Evolutionary conservation across 2,329 filamentous ascomycete species (phyloP).

Genomic region (Monilinia vaccinii-corymbosi): DNA sequence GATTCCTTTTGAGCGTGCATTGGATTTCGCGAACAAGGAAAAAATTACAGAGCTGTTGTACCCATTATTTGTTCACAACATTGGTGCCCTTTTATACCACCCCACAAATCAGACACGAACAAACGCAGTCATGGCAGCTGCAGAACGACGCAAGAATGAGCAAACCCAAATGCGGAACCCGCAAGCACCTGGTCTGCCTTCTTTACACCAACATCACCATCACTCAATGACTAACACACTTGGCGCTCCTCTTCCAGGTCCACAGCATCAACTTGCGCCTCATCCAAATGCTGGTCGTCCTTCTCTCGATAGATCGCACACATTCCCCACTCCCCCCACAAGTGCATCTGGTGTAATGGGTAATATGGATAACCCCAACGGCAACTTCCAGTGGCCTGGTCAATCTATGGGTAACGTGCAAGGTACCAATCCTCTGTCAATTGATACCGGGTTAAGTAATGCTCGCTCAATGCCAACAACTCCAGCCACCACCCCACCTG

Average conservation of each 20-base stretch:
- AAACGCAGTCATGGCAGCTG: slow-evolving; percentile 79
- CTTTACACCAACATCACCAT: slow-evolving; percentile 58
- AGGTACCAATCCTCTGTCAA: slow-evolving; percentile 62
- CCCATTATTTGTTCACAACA: slow-evolving; percentile 95
- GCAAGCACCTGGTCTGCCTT: slow-evolving; percentile 51
- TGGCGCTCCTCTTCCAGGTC: slow-evolving; percentile 39
- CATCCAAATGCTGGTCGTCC: slow-evolving; percentile 68
- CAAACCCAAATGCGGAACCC: slow-evolving; percentile 51
- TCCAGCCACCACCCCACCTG: slow-evolving; percentile 84
- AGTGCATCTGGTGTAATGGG: slow-evolving; percentile 80
- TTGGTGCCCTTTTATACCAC: slow-evolving; percentile 86
- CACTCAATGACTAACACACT: slow-evolving; percentile 54
- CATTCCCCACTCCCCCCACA: slow-evolving; percentile 87
- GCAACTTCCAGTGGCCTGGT: slow-evolving; percentile 69
- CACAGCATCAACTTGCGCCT: slow-evolving; percentile 47
- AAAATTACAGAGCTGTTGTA: slow-evolving; percentile 96
- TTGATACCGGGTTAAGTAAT: slow-evolving; percentile 71
- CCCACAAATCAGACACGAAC: slow-evolving; percentile 78
- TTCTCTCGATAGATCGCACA: slow-evolving; percentile 74
- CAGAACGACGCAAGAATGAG: slow-evolving; percentile 67
- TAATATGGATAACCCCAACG: slow-evolving; percentile 62
- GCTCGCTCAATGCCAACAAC: slow-evolving; percentile 81
- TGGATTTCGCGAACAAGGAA: slow-evolving; percentile 98
- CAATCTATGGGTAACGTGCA: slow-evolving; percentile 53
- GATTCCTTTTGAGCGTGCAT: slow-evolving; percentile 96